Conservation (phyloP, 2,329 filamentous ascomycete species). For the Xenosphaeropsis pyriputrescens region DNA sequence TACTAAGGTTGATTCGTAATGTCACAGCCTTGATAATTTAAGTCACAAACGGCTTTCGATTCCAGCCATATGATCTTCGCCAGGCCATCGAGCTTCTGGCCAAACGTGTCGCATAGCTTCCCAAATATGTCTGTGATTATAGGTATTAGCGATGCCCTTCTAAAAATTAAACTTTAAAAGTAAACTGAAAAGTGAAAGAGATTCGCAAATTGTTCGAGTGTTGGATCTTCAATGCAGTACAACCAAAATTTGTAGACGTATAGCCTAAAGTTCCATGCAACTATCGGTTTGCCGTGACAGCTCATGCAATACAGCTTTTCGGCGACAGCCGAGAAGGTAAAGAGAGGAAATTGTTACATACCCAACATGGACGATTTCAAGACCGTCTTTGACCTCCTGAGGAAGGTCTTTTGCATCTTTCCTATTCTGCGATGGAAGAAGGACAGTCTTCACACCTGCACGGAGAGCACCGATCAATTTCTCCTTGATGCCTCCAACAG, state of each 20-base stretch:
- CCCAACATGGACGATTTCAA: slow-evolving; percentile 83
- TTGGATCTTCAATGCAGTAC: too few relatives aligned
- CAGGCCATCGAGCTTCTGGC: slow-evolving; percentile 79
- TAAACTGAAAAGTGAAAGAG: too few relatives aligned
- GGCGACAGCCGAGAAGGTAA: slow-evolving; percentile 8
- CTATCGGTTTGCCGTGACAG: too few relatives aligned
- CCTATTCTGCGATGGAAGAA: slow-evolving; percentile 75
- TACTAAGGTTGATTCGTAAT: too few relatives aligned
- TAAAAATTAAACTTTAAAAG: too few relatives aligned
- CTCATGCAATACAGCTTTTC: background rate
- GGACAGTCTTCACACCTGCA: slow-evolving; percentile 86
- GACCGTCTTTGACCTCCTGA: slow-evolving; percentile 70
- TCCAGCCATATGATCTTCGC: slow-evolving; percentile 50
- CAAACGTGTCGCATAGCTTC: slow-evolving; percentile 84
- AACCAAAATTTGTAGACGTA: too few relatives aligned
- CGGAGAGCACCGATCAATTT: slow-evolving; percentile 90
- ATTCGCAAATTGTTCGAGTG: too few relatives aligned
- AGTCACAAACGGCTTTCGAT: slow-evolving; percentile 67
- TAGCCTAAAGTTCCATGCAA: too few relatives aligned
- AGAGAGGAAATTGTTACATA: slow-evolving; percentile 28
- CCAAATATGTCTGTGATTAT: slow-evolving; percentile 62
- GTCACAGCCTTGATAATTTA: background rate
- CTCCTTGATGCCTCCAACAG: slow-evolving; percentile 96
- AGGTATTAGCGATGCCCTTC: background rate
- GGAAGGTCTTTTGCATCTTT: slow-evolving; percentile 91